Percentiles rank a stretch among this genome's conserved stretches.
phyloP scores from a whole-genome alignment of 2,329 filamentous ascomycete species.

The Fusarium sp. region DNA sequence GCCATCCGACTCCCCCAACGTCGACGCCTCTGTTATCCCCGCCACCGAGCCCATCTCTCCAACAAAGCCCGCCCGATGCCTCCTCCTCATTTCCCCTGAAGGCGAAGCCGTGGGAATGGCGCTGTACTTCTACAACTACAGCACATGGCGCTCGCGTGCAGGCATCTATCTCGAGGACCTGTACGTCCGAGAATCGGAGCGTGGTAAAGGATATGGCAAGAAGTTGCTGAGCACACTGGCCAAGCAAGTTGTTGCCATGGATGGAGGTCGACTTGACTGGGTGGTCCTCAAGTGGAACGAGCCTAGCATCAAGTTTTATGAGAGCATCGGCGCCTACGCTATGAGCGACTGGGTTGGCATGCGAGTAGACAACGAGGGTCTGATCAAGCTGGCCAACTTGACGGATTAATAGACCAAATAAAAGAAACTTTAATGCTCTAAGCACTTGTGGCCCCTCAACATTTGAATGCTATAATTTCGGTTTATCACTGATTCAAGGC shows the following conservation, averaged over 20 bases:
- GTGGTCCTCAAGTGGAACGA: constrained; percentile 93
- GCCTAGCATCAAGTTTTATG: constrained; percentile 89
- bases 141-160: constrained; percentile 87
- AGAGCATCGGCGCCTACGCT: constrained; percentile 73
- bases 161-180: constrained; percentile 96
- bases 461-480: constrained; percentile 1
- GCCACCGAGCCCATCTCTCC: constrained; percentile 67
- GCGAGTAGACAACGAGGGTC: constrained; percentile 75
- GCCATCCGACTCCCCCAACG: constrained; percentile 59
- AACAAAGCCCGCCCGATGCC: constrained; percentile 77
- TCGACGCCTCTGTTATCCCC: constrained; percentile 53
- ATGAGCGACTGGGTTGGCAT: constrained; percentile 81
- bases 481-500: neutral
- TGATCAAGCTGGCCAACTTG: constrained; percentile 70
- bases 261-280: constrained; percentile 87
- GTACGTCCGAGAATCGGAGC: constrained; percentile 78
- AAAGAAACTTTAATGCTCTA: neutral
- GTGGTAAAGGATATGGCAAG: constrained; percentile 84
- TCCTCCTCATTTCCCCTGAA: constrained; percentile 70
- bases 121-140: constrained; percentile 95
- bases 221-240: constrained; percentile 80
- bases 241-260: constrained; percentile 78
- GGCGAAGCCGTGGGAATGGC: constrained; percentile 77
- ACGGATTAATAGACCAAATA: constrained; percentile 45
- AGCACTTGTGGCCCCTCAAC: neutral